These are phyloP conservation scores for Phallus indusiatus DNA, from an alignment of 768 basidiomycete species.

Conservation along the genomic window DNA sequence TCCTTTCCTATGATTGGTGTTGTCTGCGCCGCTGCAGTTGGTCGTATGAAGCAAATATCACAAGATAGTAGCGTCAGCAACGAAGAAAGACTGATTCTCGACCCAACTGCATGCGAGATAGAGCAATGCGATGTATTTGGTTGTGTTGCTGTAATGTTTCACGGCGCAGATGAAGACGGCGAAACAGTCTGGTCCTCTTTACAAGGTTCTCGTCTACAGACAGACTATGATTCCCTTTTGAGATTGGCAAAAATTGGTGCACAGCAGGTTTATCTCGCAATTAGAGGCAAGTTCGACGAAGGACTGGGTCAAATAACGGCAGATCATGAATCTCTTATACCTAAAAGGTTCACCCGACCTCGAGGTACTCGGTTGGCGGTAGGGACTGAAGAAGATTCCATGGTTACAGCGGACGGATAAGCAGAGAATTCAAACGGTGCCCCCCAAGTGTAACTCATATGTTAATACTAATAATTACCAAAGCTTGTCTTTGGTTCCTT, in stretches of 20 bases:
- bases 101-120: constrained; percentile 1
- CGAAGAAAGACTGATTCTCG: not conserved
- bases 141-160: constrained; percentile 8
- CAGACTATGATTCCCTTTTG: constrained; percentile 3
- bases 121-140: constrained; percentile 1
- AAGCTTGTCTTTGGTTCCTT: too few species aligned
- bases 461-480: too few species aligned
- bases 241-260: constrained; percentile 6
- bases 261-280: not conserved
- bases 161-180: not conserved
- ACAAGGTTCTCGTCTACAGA: constrained; percentile 3
- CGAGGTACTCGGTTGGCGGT: constrained; percentile 3
- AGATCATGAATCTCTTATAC: not conserved
- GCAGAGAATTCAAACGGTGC: too few species aligned
- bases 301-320: not conserved
- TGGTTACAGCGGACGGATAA: constrained; percentile 1
- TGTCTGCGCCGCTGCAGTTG: constrained; percentile 59
- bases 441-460: too few species aligned
- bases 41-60: constrained; percentile 19
- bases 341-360: constrained; percentile 3
- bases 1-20: constrained; percentile 69
- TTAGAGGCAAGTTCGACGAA: not conserved
- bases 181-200: constrained; percentile 7
- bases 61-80: not conserved
- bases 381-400: not conserved